These are phyloP conservation scores for Amanita pseudoporphyria DNA, from an alignment of 768 basidiomycete species.

Conservation along the genomic window DNA sequence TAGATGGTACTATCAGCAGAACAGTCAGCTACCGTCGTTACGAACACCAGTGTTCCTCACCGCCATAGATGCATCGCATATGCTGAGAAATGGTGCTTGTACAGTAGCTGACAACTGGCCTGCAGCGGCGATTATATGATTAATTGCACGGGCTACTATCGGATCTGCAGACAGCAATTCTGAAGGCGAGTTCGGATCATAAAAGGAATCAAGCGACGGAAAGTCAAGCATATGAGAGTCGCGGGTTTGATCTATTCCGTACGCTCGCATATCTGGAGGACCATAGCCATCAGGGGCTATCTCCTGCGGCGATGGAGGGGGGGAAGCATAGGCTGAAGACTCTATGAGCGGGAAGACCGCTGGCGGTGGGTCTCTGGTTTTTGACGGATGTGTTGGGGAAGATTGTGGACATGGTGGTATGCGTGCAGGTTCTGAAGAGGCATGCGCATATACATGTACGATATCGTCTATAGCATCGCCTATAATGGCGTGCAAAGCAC, in stretches of 20 bases:
- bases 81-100: conserved; percentile 57
- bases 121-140: conserved; percentile 57
- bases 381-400: conserved; percentile 4
- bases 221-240: conserved; percentile 32
- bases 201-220: conserved; percentile 44
- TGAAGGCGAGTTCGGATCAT: conserved; percentile 32
- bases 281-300: conserved; percentile 4
- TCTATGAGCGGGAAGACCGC: conserved; percentile 2
- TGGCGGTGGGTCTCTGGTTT: conserved; percentile 1
- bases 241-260: background rate
- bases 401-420: conserved; percentile 12
- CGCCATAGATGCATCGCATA: conserved; percentile 65
- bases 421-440: conserved; percentile 10
- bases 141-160: conserved; percentile 47
- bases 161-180: conserved; percentile 55
- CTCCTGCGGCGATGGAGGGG: conserved; percentile 21
- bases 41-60: conserved; percentile 28
- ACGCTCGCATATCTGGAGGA: background rate
- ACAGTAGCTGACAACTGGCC: conserved; percentile 59
- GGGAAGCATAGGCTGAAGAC: conserved; percentile 19
- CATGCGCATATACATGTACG: conserved; percentile 41
- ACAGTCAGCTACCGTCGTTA: background rate
- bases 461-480: conserved; percentile 63
- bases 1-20: conserved; percentile 50
- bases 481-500: conserved; percentile 55